Conservation (phyloP, 2,329 filamentous ascomycete genomes). For the Penicillium hordei region DNA sequence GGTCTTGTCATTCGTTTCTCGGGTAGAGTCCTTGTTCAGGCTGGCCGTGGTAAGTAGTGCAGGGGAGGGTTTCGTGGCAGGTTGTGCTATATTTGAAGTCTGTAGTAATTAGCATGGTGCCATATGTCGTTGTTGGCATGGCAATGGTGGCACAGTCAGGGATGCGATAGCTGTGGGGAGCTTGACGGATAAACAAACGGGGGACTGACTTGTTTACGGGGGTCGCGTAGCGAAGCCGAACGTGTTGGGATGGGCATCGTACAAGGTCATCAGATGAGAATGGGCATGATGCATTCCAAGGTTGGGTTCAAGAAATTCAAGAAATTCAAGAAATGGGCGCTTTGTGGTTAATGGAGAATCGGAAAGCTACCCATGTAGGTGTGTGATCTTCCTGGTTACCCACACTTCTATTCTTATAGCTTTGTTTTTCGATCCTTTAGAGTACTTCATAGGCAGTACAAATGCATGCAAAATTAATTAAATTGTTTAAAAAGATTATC, state of each 20-base stretch:
- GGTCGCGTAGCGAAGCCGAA: slow-evolving; percentile 37
- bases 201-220: slow-evolving; percentile 34
- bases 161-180: slow-evolving; percentile 19
- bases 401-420: not conserved
- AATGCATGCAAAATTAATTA: too few species aligned
- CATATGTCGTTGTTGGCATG: not conserved
- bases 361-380: not conserved
- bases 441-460: too few species aligned
- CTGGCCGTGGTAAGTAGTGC: slow-evolving; percentile 7
- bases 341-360: not conserved
- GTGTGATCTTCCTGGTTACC: not conserved
- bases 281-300: not conserved
- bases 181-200: slow-evolving; percentile 1
- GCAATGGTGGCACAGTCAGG: slow-evolving; percentile 5
- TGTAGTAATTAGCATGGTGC: slow-evolving; percentile 15
- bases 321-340: not conserved
- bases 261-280: slow-evolving; percentile 1
- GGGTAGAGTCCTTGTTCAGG: slow-evolving; percentile 12
- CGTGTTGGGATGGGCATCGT: slow-evolving; percentile 43
- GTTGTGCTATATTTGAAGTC: slow-evolving; percentile 27
- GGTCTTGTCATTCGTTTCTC: slow-evolving; percentile 13
- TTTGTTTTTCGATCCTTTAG: not conserved
- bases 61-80: slow-evolving; percentile 15
- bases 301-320: too few species aligned
- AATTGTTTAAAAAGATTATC: too few species aligned